These are phyloP conservation scores for Saturnispora kantuleensis DNA, from an alignment of 805 yeast genomes.

Conservation along the genomic window DNA sequence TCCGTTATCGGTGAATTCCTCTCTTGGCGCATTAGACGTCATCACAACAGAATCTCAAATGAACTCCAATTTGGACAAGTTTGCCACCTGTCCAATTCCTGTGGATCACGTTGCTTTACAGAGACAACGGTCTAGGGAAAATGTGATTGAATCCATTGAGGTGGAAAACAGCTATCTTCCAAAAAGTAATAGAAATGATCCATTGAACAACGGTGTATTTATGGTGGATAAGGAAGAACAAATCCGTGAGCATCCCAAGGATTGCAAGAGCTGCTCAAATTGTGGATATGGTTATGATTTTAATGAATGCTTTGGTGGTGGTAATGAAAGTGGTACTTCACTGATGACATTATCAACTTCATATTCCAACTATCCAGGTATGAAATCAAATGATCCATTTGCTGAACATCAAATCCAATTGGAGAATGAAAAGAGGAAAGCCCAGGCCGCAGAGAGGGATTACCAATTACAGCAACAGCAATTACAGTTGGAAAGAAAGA, in stretches of 20 bases:
- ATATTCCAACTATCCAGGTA: constrained; percentile 1
- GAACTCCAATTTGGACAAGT: constrained; percentile 5
- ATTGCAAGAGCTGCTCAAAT: constrained; percentile 22
- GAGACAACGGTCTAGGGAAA: constrained; percentile 23
- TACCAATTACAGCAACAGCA: constrained; percentile 9
- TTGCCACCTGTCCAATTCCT: constrained; percentile 26
- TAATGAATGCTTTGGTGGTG: constrained; percentile 7
- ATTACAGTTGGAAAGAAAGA: constrained; percentile 7
- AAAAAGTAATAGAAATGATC: constrained; percentile 11
- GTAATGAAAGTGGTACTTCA: constrained; percentile 8
- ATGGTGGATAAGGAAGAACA: constrained; percentile 1
- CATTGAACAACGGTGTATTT: constrained; percentile 6
- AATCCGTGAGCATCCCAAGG: constrained; percentile 8
- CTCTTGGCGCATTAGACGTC: constrained; percentile 18
- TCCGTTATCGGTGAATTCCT: constrained; percentile 26
- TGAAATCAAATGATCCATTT: background rate
- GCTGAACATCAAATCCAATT: constrained; percentile 6
- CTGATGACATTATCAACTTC: constrained; percentile 5
- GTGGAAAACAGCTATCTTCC: constrained; percentile 24
- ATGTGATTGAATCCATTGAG: constrained; percentile 21
- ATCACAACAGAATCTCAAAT: constrained; percentile 23
- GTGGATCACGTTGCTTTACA: constrained; percentile 27
- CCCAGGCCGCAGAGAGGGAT: constrained; percentile 4
- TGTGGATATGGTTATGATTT: constrained; percentile 21
- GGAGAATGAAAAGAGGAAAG: constrained; percentile 7